phyloP scores from a whole-genome alignment of 192 early-diverging fungal genomes.

The Rhizophagus clarus region DNA sequence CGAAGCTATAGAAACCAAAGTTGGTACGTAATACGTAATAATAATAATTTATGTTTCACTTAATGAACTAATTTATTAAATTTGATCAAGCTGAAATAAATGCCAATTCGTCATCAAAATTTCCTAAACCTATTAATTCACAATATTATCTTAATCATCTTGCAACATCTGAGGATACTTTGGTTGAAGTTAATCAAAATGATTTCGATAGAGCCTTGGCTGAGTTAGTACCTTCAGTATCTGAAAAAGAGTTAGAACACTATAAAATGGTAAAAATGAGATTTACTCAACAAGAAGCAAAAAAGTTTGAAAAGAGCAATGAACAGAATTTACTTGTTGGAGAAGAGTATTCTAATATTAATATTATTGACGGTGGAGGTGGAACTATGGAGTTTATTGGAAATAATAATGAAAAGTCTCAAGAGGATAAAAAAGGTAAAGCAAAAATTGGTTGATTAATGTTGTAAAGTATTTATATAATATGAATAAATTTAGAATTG shows the following conservation, averaged over 20 bases:
- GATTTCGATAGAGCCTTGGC: constrained; percentile 86
- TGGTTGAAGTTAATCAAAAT: constrained; percentile 76
- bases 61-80: neutral
- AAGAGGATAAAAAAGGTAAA: constrained; percentile 14
- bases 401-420: neutral
- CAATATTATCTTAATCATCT: constrained; percentile 91
- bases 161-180: constrained; percentile 65
- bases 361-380: neutral
- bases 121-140: constrained; percentile 74
- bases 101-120: constrained; percentile 26
- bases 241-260: constrained; percentile 80
- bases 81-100: constrained; percentile 36
- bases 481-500: too few relatives aligned
- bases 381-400: neutral
- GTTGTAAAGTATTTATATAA: too few relatives aligned
- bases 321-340: neutral
- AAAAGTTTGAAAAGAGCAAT: constrained; percentile 29
- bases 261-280: constrained; percentile 80
- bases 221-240: constrained; percentile 89
- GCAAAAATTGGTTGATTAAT: constrained; percentile 19
- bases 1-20: constrained; percentile 60
- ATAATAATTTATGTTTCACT: too few relatives aligned
- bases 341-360: neutral
- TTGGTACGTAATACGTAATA: constrained; percentile 32
- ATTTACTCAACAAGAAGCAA: constrained; percentile 61